Conservation (phyloP, 2,329 filamentous ascomycete species). For the Nannizziopsis barbatae region DNA sequence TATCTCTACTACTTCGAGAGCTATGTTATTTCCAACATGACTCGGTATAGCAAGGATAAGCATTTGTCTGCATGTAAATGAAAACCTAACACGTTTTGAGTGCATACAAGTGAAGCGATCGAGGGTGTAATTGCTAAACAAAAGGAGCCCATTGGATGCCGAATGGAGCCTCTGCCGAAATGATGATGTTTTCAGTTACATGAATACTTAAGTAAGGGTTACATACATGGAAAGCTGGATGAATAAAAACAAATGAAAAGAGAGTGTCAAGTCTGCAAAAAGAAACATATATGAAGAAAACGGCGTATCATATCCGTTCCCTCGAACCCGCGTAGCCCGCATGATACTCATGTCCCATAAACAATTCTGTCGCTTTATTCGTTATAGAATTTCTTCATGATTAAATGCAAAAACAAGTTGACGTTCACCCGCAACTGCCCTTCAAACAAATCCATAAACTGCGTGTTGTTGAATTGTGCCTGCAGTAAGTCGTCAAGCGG, state of each 20-base stretch:
- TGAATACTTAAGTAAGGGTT: neutral
- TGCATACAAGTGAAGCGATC: too few species aligned
- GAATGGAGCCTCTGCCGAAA: too few species aligned
- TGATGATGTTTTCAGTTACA: neutral
- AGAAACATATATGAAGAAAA: constrained; percentile 4
- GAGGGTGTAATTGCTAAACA: neutral
- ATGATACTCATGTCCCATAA: constrained; percentile 8
- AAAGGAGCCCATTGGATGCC: neutral
- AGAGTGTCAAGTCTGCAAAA: neutral
- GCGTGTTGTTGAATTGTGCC: constrained; percentile 92
- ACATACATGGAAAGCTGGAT: neutral
- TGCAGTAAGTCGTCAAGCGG: constrained; percentile 88
- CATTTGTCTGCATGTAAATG: too few species aligned
- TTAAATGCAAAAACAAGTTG: constrained; percentile 86
- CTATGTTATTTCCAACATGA: too few species aligned
- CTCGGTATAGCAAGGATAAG: too few species aligned
- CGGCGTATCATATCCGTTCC: constrained; percentile 6
- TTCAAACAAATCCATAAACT: constrained; percentile 93
- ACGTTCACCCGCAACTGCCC: constrained; percentile 82
- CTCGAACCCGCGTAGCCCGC: neutral
- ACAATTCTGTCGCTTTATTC: constrained; percentile 12
- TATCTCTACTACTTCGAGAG: too few species aligned
- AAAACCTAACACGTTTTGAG: too few species aligned
- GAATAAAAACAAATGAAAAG: neutral
- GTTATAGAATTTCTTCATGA: constrained; percentile 97